Base-by-base conservation (phyloP, 2,329 filamentous ascomycete species). In the Ophiostoma fasciatum region DNA sequence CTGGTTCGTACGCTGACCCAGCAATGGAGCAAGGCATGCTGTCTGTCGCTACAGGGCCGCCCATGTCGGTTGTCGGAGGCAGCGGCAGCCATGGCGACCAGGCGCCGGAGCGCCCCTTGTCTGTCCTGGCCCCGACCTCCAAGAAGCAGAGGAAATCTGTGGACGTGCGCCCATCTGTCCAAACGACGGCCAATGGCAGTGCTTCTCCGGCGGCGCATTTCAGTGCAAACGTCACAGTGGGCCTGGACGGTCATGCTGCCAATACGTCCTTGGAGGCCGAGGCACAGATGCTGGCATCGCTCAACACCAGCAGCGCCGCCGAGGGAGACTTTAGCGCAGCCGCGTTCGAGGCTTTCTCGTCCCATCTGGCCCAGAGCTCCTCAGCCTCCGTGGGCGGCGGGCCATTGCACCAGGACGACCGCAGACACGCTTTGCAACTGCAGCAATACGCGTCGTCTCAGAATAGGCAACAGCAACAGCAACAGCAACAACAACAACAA, bases 121-220 rank as follows among this genome's bases (percentile, higher is more conserved):
- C 40, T 28, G 44, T 14, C n/a, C 4, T 46, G 12, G 39, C 46
- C 12, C 40, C 46, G 25, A 40, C 47, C 2, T 54, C 57, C 11
- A 63, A 62, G 39, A 50, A 56, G 21, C 56, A 57, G 36, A 49
- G 57, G 11, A 62, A 59, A 37, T 48, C 48, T 14, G 57, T 53
- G 31, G 52, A 53, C 12, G 29, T 50, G 8, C 36, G 13, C 47
- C 42, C 34, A 12, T 41, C 22, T 32, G 41, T 40, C 36, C 53
- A 31, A 41, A 46, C 28, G 44, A 40, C 32, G 39, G 35, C n/a
- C 37, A 29, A 31, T 37, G 33, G 39, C 28, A 37, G 23, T 13
- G 32, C 37, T 3, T 40, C 42, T 13, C 33, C 43, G 13, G 22
- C 28, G 2, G 32, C 39, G 8, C 32, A 37, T 5, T 27, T 42